Percentiles rank a stretch among this genome's conserved stretches.
Conservation (phyloP, 805 yeast genomes). For the Spencermartinsiella europaea region DNA sequence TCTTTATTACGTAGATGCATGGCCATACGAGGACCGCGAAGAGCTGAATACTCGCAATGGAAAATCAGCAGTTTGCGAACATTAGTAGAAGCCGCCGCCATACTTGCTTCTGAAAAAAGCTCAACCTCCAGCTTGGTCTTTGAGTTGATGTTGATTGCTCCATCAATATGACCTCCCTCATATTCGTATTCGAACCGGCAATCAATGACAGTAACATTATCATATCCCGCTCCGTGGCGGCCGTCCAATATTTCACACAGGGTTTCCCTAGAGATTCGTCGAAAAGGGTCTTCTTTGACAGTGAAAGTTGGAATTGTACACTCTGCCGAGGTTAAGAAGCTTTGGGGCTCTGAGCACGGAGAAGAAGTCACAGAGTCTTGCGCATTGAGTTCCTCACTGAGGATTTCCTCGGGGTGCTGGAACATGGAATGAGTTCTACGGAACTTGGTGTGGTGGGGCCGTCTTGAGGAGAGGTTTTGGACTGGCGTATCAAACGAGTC, state of each 20-base stretch:
- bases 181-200: conserved; percentile 92
- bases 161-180: conserved; percentile 85
- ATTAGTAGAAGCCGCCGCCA: conserved; percentile 11
- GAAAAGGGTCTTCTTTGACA: conserved; percentile 56
- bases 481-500: conserved; percentile 9
- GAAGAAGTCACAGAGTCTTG: conserved; percentile 23
- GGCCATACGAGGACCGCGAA: conserved; percentile 94
- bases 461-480: not conserved
- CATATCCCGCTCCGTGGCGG: conserved; percentile 45
- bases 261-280: conserved; percentile 58
- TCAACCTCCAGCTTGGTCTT: conserved; percentile 60
- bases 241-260: conserved; percentile 57
- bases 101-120: conserved; percentile 38
- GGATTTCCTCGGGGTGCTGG: conserved; percentile 48
- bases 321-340: conserved; percentile 19
- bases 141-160: conserved; percentile 72
- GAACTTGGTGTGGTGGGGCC: conserved; percentile 31
- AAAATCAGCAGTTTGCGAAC: conserved; percentile 52
- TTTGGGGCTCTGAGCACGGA: conserved; percentile 19
- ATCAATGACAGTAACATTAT: conserved; percentile 62
- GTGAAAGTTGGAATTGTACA: conserved; percentile 38
- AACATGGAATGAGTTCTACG: conserved; percentile 68
- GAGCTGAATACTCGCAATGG: conserved; percentile 92
- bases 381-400: conserved; percentile 34
- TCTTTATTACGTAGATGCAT: conserved; percentile 78